These are phyloP conservation scores for Steccherinum ochraceum DNA, from an alignment of 768 basidiomycete genomes.

Conservation along the genomic window DNA sequence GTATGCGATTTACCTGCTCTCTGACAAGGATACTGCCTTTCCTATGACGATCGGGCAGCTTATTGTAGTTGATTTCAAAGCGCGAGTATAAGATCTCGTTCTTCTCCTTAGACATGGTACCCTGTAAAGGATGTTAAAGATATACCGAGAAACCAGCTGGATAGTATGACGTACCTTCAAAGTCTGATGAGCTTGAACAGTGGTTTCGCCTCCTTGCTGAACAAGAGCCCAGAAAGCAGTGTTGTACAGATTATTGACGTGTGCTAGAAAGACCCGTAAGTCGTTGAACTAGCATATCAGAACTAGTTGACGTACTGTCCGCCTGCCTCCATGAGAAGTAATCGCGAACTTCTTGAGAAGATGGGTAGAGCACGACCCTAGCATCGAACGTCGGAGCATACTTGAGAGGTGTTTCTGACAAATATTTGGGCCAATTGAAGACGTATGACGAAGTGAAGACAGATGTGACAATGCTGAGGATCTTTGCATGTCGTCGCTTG, in stretches of 20 bases:
- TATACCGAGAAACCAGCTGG: background rate
- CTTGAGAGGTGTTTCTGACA: conserved; percentile 62
- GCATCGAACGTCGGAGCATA: conserved; percentile 95
- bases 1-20: conserved; percentile 43
- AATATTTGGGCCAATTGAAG: conserved; percentile 76
- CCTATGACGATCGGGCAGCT: conserved; percentile 59
- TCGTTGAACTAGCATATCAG: background rate
- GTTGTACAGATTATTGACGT: conserved; percentile 98
- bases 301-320: conserved; percentile 60
- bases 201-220: conserved; percentile 70
- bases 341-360: conserved; percentile 65
- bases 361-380: conserved; percentile 78
- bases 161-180: conserved; percentile 30
- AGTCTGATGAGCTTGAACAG: conserved; percentile 74
- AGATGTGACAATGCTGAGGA: conserved; percentile 76
- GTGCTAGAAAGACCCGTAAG: conserved; percentile 48
- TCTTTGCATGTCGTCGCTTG: conserved; percentile 83
- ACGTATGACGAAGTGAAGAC: conserved; percentile 90
- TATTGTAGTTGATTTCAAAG: conserved; percentile 87
- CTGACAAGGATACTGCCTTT: conserved; percentile 85
- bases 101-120: conserved; percentile 84
- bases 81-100: conserved; percentile 82
- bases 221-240: conserved; percentile 94
- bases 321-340: conserved; percentile 97
- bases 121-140: conserved; percentile 37